Conservation (phyloP, 768 basidiomycete genomes). For the Tephrocybe sp. region DNA sequence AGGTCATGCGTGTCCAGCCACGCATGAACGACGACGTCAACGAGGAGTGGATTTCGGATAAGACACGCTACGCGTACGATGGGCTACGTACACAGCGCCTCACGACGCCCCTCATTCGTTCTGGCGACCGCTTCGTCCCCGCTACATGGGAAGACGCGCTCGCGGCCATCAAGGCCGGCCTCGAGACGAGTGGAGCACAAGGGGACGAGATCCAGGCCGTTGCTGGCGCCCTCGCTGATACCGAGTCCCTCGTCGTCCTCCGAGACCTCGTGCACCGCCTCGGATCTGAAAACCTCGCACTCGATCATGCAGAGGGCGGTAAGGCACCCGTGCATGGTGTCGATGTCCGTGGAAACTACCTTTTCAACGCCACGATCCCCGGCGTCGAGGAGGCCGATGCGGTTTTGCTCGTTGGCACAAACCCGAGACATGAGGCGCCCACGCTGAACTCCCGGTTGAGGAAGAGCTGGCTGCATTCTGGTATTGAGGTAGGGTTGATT, state of each 20-base stretch:
- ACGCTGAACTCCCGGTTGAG: slow-evolving; percentile 97
- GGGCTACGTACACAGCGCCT: slow-evolving; percentile 94
- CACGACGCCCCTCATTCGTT: slow-evolving; percentile 75
- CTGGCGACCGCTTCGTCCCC: slow-evolving; percentile 87
- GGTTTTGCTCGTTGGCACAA: slow-evolving; percentile 92
- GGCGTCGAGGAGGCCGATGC: slow-evolving; percentile 89
- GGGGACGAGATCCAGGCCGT: slow-evolving; percentile 94
- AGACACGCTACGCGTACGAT: slow-evolving; percentile 96
- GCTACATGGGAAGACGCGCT: slow-evolving; percentile 92
- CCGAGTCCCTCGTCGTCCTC: slow-evolving; percentile 88
- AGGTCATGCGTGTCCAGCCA: slow-evolving; percentile 97
- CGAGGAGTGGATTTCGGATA: slow-evolving; percentile 99
- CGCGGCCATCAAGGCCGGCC: slow-evolving; percentile 71
- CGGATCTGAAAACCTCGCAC: slow-evolving; percentile 89
- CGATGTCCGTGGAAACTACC: slow-evolving; percentile 93
- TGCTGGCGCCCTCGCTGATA: slow-evolving; percentile 90
- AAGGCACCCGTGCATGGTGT: slow-evolving; percentile 69
- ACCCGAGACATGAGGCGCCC: slow-evolving; percentile 95
- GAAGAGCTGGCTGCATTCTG: slow-evolving; percentile 88
- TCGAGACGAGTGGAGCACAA: slow-evolving; percentile 74
- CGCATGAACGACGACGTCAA: slow-evolving; percentile 97
- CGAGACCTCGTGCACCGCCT: slow-evolving; percentile 92
- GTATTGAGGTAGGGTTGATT: slow-evolving; percentile 84
- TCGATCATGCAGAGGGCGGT: slow-evolving; percentile 52
- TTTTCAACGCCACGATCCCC: slow-evolving; percentile 92